Evolutionary conservation across 495 filamentous ascomycete species (phyloP).

Genomic region (Alectoria sarmentosa): DNA sequence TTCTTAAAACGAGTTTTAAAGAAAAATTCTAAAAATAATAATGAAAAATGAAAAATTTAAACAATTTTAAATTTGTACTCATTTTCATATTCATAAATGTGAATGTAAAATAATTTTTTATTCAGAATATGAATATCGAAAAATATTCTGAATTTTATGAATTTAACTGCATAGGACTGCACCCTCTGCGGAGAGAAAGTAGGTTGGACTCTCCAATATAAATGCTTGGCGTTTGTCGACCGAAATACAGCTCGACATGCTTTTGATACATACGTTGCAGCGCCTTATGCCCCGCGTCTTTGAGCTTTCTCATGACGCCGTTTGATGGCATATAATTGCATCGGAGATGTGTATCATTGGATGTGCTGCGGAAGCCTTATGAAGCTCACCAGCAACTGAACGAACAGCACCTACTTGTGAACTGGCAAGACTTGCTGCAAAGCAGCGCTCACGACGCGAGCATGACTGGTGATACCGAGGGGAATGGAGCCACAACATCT

Average conservation of each 20-base stretch:
- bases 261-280: background rate
- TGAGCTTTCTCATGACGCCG: background rate
- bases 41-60: too few relatives aligned
- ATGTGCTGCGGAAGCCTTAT: background rate
- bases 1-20: too few relatives aligned
- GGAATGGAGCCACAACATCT: background rate
- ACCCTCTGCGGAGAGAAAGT: too few relatives aligned
- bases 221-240: constrained; percentile 3
- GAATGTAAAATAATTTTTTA: too few relatives aligned
- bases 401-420: background rate
- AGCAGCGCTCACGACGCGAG: background rate
- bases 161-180: too few relatives aligned
- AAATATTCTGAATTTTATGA: too few relatives aligned
- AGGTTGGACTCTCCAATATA: too few relatives aligned
- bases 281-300: background rate
- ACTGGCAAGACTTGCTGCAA: background rate
- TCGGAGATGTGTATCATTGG: background rate
- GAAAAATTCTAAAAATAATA: too few relatives aligned
- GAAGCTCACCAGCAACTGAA: background rate
- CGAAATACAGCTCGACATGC: background rate
- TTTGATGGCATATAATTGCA: background rate
- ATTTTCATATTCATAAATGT: too few relatives aligned
- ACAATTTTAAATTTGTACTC: too few relatives aligned
- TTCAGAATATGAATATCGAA: too few relatives aligned
- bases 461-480: constrained; percentile 1